Conservation (phyloP, 371 early-diverging fungal genomes). For the Rhizopus delemar region DNA sequence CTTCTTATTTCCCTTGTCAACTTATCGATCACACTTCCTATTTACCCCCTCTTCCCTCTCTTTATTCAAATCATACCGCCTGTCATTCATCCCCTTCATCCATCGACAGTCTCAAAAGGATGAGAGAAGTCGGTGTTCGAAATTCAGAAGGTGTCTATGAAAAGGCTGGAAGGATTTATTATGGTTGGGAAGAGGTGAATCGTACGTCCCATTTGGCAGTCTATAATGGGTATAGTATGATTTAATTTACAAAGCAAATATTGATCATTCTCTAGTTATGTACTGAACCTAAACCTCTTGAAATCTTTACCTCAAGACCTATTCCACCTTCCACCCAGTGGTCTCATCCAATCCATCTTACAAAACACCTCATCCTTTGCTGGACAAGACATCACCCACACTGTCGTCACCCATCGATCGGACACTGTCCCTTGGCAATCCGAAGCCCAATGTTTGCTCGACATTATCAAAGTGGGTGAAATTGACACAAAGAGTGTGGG, state of each 20-base stretch:
- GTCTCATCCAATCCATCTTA: slow-evolving; percentile 36
- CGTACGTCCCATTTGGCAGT: slow-evolving; percentile 60
- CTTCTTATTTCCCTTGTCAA: slow-evolving; percentile 75
- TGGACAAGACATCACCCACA: slow-evolving; percentile 49
- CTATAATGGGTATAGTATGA: slow-evolving; percentile 67
- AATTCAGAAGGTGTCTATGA: slow-evolving; percentile 41
- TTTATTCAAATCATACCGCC: slow-evolving; percentile 53
- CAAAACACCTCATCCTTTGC: slow-evolving; percentile 21
- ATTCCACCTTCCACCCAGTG: slow-evolving; percentile 33
- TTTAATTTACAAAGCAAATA: too few relatives aligned
- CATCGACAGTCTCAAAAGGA: slow-evolving; percentile 33
- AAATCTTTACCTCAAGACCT: slow-evolving; percentile 30
- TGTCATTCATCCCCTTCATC: slow-evolving; percentile 64
- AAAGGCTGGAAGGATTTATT: slow-evolving; percentile 67
- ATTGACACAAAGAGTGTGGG: slow-evolving; percentile 72
- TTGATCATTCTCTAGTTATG: slow-evolving; percentile 33
- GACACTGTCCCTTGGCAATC: slow-evolving; percentile 26
- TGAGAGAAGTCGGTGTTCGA: slow-evolving; percentile 40
- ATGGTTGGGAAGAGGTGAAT: slow-evolving; percentile 71
- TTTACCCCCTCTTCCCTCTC: slow-evolving; percentile 45
- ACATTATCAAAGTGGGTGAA: slow-evolving; percentile 73
- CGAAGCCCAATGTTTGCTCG: slow-evolving; percentile 62
- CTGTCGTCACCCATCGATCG: slow-evolving; percentile 27
- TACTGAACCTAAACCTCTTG: slow-evolving; percentile 47
- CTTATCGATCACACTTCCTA: slow-evolving; percentile 45